Base-by-base conservation (phyloP, 441 rosid genomes). In the Theobroma grandiflorum region DNA sequence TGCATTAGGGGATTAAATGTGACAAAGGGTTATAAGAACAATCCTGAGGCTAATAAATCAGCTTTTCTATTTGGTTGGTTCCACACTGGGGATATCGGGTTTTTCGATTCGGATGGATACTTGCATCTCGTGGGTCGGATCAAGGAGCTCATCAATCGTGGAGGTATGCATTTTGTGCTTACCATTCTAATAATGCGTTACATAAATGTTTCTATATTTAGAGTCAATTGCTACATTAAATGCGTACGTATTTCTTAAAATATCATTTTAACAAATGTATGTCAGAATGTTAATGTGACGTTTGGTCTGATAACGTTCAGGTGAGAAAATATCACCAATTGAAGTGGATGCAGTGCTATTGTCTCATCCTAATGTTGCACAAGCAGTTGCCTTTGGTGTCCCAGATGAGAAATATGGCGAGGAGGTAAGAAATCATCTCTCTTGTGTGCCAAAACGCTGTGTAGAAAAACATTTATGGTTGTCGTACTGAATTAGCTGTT, bases 91-190 rank as follows among this genome's bases (percentile, higher is more conserved):
- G 96, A 92, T 72, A 26, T 89, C 2, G 96, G 94, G 12, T 80
- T 74, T 69, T 69, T 91, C 15, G 96, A 92, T 78, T 70, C 85
- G 0, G 96, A 91, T 62, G 94, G 94, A 7, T 92, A 88, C 78
- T 81, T 92, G 89, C 88, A 86, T 74, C 82, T 92, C 0, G 94
- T 91, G 37, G 96, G 96, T 66, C 86, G 96, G 72, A 92, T 89
- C 66, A 92, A 92, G 91, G 96, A 92, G 87, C 91, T 92, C 65
- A 87, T 92, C 78, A 92, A 92, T 74, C 96, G 96, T 72, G 96
- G 96, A 85, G 96, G 95, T 91, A 82, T 15, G 7, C 2, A 6
- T 14, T 53, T 20, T 26, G 2, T 59, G 59, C 55, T 26, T 18
- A 31, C 38, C 26, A 31, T 9, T 22, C 14, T 58, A 8, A 58